A percentile compares a stretch with the other conserved stretches of the same genome.
Evolutionary conservation across 345 rosid species (phyloP).

Genomic region (Toxicodendron radicans): DNA sequence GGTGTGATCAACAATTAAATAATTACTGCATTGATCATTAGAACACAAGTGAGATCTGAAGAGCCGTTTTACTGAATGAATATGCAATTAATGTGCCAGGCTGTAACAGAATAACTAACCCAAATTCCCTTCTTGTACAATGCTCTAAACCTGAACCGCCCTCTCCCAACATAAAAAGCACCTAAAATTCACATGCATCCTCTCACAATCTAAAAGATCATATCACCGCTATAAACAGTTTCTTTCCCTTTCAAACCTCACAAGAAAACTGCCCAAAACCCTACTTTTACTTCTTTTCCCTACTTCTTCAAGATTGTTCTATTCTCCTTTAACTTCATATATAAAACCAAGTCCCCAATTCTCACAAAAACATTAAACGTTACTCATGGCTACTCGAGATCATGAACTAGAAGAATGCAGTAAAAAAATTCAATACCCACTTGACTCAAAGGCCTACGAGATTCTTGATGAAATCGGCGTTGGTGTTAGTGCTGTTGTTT

Average conservation of each 20-base stretch:
- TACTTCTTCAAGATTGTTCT: constrained; percentile 9
- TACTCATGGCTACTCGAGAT: constrained; percentile 14
- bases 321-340: not conserved
- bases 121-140: not conserved
- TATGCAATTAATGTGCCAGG: not conserved
- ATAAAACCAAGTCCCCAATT: not conserved
- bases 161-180: not conserved
- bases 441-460: constrained; percentile 58
- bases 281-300: constrained; percentile 2
- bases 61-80: not conserved
- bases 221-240: constrained; percentile 15
- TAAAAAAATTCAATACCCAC: constrained; percentile 52
- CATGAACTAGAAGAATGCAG: constrained; percentile 19
- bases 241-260: constrained; percentile 26
- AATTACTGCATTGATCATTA: too few species aligned
- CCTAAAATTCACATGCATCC: constrained; percentile 38
- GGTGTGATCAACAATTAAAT: too few species aligned
- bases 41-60: too few species aligned
- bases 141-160: not conserved
- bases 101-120: not conserved
- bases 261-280: constrained; percentile 33
- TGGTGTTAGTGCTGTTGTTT: constrained; percentile 73
- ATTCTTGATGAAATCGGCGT: constrained; percentile 67
- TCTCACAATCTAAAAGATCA: constrained; percentile 20
- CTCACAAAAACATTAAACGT: not conserved